A percentile compares a stretch with the other conserved stretches of the same genome.
phyloP scores from a whole-genome alignment of 1,284 basidiomycete species.

The Trichosporon sp. region DNA sequence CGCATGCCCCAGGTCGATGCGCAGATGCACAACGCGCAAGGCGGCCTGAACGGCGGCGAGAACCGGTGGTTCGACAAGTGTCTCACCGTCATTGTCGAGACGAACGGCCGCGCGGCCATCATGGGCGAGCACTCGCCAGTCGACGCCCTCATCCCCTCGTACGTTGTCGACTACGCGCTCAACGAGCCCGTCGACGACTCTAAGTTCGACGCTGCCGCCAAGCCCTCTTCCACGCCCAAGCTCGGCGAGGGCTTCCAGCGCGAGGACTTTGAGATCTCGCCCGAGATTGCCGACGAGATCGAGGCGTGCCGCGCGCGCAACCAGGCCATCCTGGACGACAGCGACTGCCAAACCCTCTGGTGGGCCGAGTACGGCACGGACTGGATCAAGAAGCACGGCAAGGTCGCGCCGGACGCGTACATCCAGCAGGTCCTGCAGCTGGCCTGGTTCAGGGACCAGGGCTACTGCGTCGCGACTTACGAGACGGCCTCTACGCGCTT shows the following conservation, averaged over 20 bases:
- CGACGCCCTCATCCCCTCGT: slow-evolving; percentile 86
- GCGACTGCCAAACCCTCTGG: slow-evolving; percentile 78
- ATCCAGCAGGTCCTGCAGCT: slow-evolving; percentile 91
- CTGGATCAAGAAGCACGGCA: slow-evolving; percentile 81
- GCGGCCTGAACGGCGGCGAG: slow-evolving; percentile 60
- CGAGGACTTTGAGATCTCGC: slow-evolving; percentile 72
- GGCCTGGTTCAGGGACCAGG: slow-evolving; percentile 78
- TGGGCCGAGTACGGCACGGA: slow-evolving; percentile 80
- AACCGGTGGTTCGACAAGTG: slow-evolving; percentile 96
- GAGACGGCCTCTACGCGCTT: slow-evolving; percentile 90
- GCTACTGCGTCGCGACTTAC: slow-evolving; percentile 80
- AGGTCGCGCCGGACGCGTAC: slow-evolving; percentile 80
- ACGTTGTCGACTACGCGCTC: slow-evolving; percentile 79
- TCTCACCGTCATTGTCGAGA: slow-evolving; percentile 75
- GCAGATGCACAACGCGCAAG: slow-evolving; percentile 71
- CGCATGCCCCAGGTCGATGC: slow-evolving; percentile 59
- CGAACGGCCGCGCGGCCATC: slow-evolving; percentile 75
- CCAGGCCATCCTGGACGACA: slow-evolving; percentile 62
- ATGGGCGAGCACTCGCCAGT: slow-evolving; percentile 90
- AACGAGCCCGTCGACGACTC: slow-evolving; percentile 58
- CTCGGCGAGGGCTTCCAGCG: slow-evolving; percentile 55
- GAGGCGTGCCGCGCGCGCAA: slow-evolving; percentile 59
- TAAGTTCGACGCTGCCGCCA: slow-evolving; percentile 36
- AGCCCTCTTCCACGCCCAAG: slow-evolving; percentile 11
- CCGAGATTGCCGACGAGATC: slow-evolving; percentile 58